Percentiles rank a stretch among this genome's conserved stretches.
phyloP scores from a whole-genome alignment of 257 asterid genomes.

The Rauvolfia tetraphylla region DNA sequence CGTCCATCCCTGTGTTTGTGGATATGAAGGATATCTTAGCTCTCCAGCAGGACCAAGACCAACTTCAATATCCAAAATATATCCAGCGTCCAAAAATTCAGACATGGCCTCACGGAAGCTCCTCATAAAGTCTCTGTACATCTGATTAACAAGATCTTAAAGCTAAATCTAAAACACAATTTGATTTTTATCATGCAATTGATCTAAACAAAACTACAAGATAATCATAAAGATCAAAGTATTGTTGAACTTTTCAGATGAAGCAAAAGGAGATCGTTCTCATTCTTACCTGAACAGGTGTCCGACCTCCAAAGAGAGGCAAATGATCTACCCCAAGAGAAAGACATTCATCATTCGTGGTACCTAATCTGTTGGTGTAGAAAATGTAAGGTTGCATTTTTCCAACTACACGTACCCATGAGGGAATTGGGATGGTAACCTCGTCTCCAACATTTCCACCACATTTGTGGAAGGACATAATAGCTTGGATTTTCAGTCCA shows the following conservation, averaged over 20 bases:
- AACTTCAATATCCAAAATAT: conserved; percentile 60
- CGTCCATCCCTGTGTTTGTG: conserved; percentile 62
- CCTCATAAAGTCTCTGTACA: conserved; percentile 26
- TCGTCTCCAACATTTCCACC: conserved; percentile 31
- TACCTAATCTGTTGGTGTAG: conserved; percentile 28
- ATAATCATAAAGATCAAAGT: no score
- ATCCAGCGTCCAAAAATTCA: conserved; percentile 44
- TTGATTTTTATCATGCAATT: no score
- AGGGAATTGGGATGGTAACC: conserved; percentile 28
- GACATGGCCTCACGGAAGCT: conserved; percentile 37
- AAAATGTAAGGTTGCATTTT: conserved; percentile 27
- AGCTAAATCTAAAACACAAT: no score
- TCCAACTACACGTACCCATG: conserved; percentile 28
- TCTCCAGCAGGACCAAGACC: conserved; percentile 91
- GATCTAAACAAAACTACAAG: no score
- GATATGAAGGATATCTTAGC: conserved; percentile 69
- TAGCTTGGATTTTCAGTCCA: conserved; percentile 31
- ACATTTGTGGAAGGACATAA: conserved; percentile 32
- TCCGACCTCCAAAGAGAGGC: conserved; percentile 25
- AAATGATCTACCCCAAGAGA: conserved; percentile 25
- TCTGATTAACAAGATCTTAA: no score
- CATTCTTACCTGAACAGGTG: conserved; percentile 24
- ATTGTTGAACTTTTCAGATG: no score
- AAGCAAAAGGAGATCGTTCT: no score
- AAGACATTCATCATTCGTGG: conserved; percentile 21